A percentile compares a stretch with the other conserved stretches of the same genome.
Evolutionary conservation across 2,329 filamentous ascomycete species (phyloP).

Genomic region (Trichoderma arundinaceum): DNA sequence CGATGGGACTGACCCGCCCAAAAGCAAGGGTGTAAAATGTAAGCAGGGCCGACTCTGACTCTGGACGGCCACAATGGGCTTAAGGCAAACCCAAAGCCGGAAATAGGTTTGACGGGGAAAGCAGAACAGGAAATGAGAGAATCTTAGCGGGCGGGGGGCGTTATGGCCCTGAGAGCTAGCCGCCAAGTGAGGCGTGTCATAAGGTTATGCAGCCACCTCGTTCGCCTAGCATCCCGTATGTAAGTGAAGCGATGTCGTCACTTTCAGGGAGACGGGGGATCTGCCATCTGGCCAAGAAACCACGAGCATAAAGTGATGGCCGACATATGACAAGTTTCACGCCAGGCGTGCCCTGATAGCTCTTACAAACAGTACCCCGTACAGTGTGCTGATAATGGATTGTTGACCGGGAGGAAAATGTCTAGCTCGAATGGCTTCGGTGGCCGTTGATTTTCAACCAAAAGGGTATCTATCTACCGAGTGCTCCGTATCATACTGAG

Average conservation of each 20-base stretch:
- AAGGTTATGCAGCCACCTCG: slow-evolving; percentile 6
- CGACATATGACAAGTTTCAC: not conserved
- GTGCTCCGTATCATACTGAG: too few relatives aligned
- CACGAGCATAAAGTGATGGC: not conserved
- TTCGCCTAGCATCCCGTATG: not conserved
- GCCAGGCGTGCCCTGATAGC: not conserved
- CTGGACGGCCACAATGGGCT: slow-evolving; percentile 23
- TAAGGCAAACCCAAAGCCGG: slow-evolving; percentile 13
- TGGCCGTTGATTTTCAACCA: not conserved
- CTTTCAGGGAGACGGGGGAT: slow-evolving; percentile 1
- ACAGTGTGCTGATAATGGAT: not conserved
- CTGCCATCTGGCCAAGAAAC: not conserved
- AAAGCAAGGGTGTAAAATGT: slow-evolving; percentile 13
- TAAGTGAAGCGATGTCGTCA: slow-evolving; percentile 20
- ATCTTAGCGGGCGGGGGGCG: slow-evolving; percentile 6
- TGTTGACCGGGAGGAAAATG: not conserved
- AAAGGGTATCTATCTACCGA: too few relatives aligned
- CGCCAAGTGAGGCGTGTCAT: slow-evolving; percentile 16
- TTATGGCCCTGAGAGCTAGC: not conserved
- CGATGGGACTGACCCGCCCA: slow-evolving; percentile 3
- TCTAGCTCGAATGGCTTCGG: not conserved
- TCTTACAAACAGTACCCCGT: not conserved
- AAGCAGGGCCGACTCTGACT: not conserved
- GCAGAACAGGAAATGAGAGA: slow-evolving; percentile 27
- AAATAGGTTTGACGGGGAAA: slow-evolving; percentile 17